Conservation (phyloP, 2,329 filamentous ascomycete species). For the Clonostachys rosea region DNA sequence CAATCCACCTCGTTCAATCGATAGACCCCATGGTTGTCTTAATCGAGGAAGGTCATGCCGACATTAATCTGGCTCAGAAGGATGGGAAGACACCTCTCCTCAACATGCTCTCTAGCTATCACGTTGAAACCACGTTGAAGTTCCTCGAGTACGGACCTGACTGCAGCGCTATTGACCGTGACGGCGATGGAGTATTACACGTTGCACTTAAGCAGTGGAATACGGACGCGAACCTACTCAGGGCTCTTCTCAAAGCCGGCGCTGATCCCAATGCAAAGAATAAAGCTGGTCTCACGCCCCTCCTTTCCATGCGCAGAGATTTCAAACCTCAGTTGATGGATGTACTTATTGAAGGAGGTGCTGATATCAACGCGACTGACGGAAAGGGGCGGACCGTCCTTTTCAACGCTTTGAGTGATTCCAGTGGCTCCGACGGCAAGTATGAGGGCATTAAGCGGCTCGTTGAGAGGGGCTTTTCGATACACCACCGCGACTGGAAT, state of each 20-base stretch:
- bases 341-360: background rate
- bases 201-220: background rate
- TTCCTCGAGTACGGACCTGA: background rate
- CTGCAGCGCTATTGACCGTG: background rate
- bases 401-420: background rate
- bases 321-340: background rate
- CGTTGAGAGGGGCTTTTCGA: constrained; percentile 1
- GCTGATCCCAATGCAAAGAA: background rate
- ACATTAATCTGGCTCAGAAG: background rate
- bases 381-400: background rate
- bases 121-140: too few species aligned
- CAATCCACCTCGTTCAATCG: background rate
- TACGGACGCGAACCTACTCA: too few species aligned
- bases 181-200: background rate
- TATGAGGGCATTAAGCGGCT: background rate
- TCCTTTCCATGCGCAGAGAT: background rate
- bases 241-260: background rate
- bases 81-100: background rate
- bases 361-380: background rate
- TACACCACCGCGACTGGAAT: background rate
- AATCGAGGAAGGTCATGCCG: background rate
- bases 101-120: background rate
- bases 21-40: background rate
- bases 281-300: background rate
- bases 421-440: background rate